phyloP scores from a whole-genome alignment of 257 asterid genomes.

The Gynochthodes officinalis region DNA sequence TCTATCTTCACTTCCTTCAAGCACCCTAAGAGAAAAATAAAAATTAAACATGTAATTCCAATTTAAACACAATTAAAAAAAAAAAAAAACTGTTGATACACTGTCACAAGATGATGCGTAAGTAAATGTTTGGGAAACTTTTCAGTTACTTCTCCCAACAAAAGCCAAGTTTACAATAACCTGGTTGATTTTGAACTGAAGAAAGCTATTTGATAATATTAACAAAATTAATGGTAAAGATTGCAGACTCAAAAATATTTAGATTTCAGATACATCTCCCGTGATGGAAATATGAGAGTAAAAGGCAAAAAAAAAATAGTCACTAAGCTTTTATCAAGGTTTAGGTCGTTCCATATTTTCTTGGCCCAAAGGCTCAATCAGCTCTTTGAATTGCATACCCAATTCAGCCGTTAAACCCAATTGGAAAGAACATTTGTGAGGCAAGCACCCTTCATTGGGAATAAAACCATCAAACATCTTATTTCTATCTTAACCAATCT shows the following conservation, averaged over 20 bases:
- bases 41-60: slow-evolving; percentile 13
- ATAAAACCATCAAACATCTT: neutral
- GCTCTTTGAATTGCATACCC: neutral
- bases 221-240: neutral
- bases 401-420: neutral
- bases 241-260: neutral
- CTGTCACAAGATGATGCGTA: neutral
- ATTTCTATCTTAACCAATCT: neutral
- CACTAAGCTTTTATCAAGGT: neutral
- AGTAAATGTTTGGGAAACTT: neutral
- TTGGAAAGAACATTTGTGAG: neutral
- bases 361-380: neutral
- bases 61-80: neutral
- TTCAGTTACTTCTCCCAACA: neutral
- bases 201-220: neutral
- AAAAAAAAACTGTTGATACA: neutral
- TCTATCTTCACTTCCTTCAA: slow-evolving; percentile 86
- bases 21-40: slow-evolving; percentile 44
- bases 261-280: neutral
- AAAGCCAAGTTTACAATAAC: neutral
- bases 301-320: neutral
- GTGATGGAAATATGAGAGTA: neutral
- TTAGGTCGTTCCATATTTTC: too few relatives aligned
- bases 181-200: neutral
- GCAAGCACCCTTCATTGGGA: neutral